Evolutionary conservation across 352 stramenopile genomes (phyloP).

Genomic region (Phytopythium litorale): DNA sequence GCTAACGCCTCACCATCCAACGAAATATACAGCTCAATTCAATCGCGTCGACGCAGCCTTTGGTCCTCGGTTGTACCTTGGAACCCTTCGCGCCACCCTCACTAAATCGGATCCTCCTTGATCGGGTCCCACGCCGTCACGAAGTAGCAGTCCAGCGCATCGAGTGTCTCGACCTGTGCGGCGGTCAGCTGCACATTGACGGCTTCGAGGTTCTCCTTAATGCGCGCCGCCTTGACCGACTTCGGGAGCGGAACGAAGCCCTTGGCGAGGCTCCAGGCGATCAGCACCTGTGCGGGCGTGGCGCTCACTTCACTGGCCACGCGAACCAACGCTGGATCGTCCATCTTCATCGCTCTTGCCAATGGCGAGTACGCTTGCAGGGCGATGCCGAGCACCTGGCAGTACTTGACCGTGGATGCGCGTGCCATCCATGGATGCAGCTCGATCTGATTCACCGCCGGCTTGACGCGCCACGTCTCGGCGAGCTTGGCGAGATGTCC

Average conservation of each 20-base stretch:
- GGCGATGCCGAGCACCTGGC: no score
- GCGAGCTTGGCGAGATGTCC: no score
- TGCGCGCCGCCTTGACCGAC: constrained; percentile 35
- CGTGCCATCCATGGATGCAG: no score
- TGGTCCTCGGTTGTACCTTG: no score
- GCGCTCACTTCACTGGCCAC: constrained; percentile 30
- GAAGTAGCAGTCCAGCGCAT: constrained; percentile 40
- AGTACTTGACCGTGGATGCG: no score
- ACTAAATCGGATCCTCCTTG: constrained; percentile 14
- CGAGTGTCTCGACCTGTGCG: constrained; percentile 29
- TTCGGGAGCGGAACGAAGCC: constrained; percentile 62
- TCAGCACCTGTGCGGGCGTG: constrained; percentile 46
- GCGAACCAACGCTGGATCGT: constrained; percentile 20
- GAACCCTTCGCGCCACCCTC: no score
- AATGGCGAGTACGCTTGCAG: no score
- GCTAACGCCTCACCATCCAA: no score
- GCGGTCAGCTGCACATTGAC: constrained; percentile 28
- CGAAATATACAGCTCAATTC: no score
- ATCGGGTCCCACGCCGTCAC: constrained; percentile 45
- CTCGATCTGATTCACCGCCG: no score
- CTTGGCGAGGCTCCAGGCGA: constrained; percentile 56
- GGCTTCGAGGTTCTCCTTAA: constrained; percentile 46
- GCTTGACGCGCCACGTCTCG: no score
- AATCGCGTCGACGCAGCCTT: no score
- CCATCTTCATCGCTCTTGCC: constrained; percentile 23